Percentiles rank a stretch among this genome's conserved stretches.
Conservation (phyloP, 805 yeast species). For the Candida railenensis region DNA sequence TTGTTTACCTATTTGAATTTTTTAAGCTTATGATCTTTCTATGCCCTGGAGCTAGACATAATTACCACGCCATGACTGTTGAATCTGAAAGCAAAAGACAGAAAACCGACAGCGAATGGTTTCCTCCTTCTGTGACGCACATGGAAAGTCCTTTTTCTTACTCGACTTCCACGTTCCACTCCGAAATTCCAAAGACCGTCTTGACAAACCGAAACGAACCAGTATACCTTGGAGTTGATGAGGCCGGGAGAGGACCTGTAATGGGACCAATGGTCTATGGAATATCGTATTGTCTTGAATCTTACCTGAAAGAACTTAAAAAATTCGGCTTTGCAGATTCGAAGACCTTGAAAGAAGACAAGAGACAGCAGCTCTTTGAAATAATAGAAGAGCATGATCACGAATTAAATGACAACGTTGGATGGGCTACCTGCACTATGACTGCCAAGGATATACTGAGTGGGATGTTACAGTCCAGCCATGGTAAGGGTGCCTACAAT, state of each 20-base stretch:
- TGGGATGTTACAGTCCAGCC: conserved; percentile 72
- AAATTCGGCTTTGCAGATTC: conserved; percentile 90
- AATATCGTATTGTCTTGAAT: conserved; percentile 67
- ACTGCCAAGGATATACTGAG: conserved; percentile 84
- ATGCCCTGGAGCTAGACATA: no score
- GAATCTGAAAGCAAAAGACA: conserved; percentile 6
- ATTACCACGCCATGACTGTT: no score
- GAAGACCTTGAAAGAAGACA: conserved; percentile 73
- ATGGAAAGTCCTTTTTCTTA: conserved; percentile 26
- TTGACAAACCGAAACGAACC: conserved; percentile 30
- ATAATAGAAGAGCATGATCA: conserved; percentile 48
- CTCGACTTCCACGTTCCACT: conserved; percentile 47
- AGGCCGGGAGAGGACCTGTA: conserved; percentile 98
- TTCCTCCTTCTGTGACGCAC: conserved; percentile 32
- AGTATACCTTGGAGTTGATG: conserved; percentile 86
- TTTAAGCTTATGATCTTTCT: no score
- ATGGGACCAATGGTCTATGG: conserved; percentile 98
- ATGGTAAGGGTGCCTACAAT: conserved; percentile 58
- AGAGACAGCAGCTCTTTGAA: conserved; percentile 61
- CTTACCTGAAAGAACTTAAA: conserved; percentile 46
- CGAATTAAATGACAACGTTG: conserved; percentile 58
- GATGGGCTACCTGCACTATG: conserved; percentile 85
- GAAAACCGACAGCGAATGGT: conserved; percentile 20
- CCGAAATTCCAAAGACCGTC: conserved; percentile 48
- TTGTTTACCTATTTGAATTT: not conserved